phyloP scores from a whole-genome alignment of 2,329 filamentous ascomycete genomes.

The Chaetomium sp. region DNA sequence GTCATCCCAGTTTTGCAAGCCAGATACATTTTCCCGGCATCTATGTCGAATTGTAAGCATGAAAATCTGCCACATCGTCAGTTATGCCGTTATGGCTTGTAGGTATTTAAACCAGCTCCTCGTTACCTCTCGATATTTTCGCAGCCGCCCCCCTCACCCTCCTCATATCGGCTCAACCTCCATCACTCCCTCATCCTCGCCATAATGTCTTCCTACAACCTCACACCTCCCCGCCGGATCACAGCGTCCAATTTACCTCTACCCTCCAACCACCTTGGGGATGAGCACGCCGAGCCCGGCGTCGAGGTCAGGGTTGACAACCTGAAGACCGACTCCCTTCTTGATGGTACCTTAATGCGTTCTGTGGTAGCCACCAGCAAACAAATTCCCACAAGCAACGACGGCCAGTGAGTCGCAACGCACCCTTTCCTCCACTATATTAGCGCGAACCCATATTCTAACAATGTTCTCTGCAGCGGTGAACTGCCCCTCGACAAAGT shows the following conservation, averaged over 20 bases:
- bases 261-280: neutral
- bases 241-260: constrained; percentile 15
- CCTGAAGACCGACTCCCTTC: neutral
- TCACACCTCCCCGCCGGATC: constrained; percentile 8
- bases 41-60: neutral
- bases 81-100: neutral
- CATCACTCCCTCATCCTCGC: neutral
- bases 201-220: constrained; percentile 18
- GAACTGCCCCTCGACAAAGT: constrained; percentile 13
- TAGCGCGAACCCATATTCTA: neutral
- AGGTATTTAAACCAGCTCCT: neutral
- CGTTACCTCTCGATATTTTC: neutral
- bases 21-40: neutral
- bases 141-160: neutral
- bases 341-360: constrained; percentile 15
- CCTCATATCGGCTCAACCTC: neutral
- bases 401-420: constrained; percentile 11
- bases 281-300: constrained; percentile 11
- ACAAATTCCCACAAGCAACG: constrained; percentile 14
- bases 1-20: neutral
- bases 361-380: constrained; percentile 14
- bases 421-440: neutral
- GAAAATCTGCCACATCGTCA: neutral
- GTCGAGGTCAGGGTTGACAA: constrained; percentile 14
- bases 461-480: neutral